These are phyloP conservation scores for Kodamaea laetipori DNA, from an alignment of 805 yeast species.

Conservation along the genomic window DNA sequence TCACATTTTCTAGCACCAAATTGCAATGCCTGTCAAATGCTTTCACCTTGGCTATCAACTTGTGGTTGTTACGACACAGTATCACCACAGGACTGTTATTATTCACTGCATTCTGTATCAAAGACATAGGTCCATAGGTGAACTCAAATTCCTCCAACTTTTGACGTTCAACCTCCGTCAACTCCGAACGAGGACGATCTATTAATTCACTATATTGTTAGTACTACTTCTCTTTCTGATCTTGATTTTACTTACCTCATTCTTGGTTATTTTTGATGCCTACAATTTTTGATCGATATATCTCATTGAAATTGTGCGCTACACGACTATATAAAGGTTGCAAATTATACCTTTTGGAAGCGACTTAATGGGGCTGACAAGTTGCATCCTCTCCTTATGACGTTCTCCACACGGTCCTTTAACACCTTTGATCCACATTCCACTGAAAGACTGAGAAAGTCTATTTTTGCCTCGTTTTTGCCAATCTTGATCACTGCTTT, in stretches of 20 bases:
- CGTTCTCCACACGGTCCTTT: constrained; percentile 79
- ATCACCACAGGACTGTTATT: constrained; percentile 77
- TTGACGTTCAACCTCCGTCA: constrained; percentile 75
- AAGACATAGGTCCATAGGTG: constrained; percentile 85
- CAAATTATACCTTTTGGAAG: constrained; percentile 2
- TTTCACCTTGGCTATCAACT: constrained; percentile 82
- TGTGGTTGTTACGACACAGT: constrained; percentile 90
- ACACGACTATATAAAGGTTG: constrained; percentile 4
- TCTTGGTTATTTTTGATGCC: no score
- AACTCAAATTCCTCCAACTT: constrained; percentile 89
- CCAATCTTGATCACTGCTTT: constrained; percentile 74
- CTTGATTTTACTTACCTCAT: constrained; percentile 17
- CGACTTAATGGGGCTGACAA: constrained; percentile 82
- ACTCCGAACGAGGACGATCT: constrained; percentile 76
- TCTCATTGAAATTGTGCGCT: neutral
- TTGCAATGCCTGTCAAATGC: constrained; percentile 97
- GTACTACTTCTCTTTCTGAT: constrained; percentile 18
- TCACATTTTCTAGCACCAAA: constrained; percentile 88
- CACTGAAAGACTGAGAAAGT: constrained; percentile 65
- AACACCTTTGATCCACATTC: constrained; percentile 72
- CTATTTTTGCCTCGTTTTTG: constrained; percentile 67
- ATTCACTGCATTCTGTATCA: constrained; percentile 80
- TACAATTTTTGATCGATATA: neutral
- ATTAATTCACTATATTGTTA: constrained; percentile 56
- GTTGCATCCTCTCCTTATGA: constrained; percentile 73